Evolutionary conservation across 2,329 filamentous ascomycete species (phyloP), one percentile per base, ranked within the genome.

Genomic region (Teratosphaeria zuluensis): DNA sequence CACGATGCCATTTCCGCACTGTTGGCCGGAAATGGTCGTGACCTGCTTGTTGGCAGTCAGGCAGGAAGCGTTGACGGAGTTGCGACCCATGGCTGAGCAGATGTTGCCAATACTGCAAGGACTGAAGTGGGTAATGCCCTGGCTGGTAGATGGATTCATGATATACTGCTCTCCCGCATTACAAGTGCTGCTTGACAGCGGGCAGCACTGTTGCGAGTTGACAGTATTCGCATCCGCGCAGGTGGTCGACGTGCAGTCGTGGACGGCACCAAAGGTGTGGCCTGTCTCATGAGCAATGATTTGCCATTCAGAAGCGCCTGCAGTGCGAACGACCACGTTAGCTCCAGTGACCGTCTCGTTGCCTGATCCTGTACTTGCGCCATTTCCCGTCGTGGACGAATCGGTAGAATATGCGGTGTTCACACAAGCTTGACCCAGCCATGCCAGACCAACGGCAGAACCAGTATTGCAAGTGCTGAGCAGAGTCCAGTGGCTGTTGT

Each of bases 1-100:
- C 55, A 99, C 94, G 64, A 99, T 97, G 57, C 94, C 94, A 74
- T 99, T 99, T 59, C 94, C 94, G 74, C 94, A 99, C 70, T 92
- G 86, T 66, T 87, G 87, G 57, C 88, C 89, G 0, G 85, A 87
- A 65, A 95, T 89, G 31, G 88, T 94, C 33, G 83, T 81, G 53
- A 99, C 85, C 63, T 89, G 86, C 65, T 83, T 85, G 78, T 99
- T 99, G 72, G 89, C 86, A n/a, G 84, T 86, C 51, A 99, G 78
- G 72, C 94, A 99, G 30, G 70, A 75, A 0, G 84, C 85, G 62
- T 89, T 87, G 72, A 95, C 87, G 62, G 85, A 88, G 68, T 88
- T 87, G 59, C 87, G 83, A 56, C 83, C 84, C 63, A 99, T 80
- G 32, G 90, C 91, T 5, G 88, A 89, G 77, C 94, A 99, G 61